These are phyloP conservation scores for Penicillium sp. DNA, from an alignment of 2,329 filamentous ascomycete species.

Conservation along the genomic window DNA sequence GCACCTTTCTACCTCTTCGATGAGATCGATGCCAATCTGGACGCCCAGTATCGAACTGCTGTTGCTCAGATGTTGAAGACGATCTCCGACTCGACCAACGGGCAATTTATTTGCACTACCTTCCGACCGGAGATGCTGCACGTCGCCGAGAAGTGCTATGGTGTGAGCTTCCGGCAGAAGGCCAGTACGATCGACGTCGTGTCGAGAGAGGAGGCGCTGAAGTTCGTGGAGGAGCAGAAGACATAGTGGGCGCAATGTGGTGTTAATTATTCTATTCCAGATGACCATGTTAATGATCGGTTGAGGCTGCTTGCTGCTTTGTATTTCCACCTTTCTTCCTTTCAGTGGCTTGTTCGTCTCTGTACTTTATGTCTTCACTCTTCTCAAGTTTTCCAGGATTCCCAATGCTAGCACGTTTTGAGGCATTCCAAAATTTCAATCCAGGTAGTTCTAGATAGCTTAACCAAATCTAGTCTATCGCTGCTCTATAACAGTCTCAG, in stretches of 20 bases:
- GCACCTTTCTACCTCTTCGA: slow-evolving; percentile 99
- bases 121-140: slow-evolving; percentile 96
- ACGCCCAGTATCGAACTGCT: slow-evolving; percentile 95
- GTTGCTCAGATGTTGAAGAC: slow-evolving; percentile 87
- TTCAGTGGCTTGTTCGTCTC: slow-evolving; percentile 4
- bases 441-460: background rate
- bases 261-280: slow-evolving; percentile 8
- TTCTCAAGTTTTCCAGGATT: slow-evolving; percentile 23
- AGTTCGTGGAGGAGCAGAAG: slow-evolving; percentile 90
- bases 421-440: slow-evolving; percentile 2
- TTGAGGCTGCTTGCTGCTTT: slow-evolving; percentile 16
- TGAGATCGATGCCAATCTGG: slow-evolving; percentile 97
- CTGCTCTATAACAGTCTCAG: background rate
- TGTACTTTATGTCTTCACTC: slow-evolving; percentile 13
- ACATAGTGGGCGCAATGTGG: slow-evolving; percentile 27
- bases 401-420: slow-evolving; percentile 23
- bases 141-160: slow-evolving; percentile 97
- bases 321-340: slow-evolving; percentile 4
- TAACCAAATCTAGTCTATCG: slow-evolving; percentile 1
- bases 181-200: slow-evolving; percentile 94
- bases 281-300: slow-evolving; percentile 21
- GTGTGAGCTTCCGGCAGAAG: slow-evolving; percentile 89
- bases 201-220: slow-evolving; percentile 80
- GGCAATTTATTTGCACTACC: slow-evolving; percentile 97
- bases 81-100: slow-evolving; percentile 65